phyloP scores from a whole-genome alignment of 176 grass and related monocot species.

The Ensete glaucum region DNA sequence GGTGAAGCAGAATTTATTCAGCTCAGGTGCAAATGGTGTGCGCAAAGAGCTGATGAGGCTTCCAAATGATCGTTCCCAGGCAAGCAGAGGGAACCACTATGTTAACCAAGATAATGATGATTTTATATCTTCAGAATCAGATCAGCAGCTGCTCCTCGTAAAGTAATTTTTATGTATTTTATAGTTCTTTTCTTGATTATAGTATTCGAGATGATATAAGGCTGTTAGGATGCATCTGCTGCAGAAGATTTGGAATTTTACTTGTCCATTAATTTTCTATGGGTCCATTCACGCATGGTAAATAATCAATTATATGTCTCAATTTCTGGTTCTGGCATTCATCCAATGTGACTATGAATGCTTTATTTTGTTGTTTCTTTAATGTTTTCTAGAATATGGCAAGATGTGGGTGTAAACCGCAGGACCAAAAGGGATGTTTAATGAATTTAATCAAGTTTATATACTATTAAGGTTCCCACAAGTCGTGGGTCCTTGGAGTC shows the following conservation, averaged over 20 bases:
- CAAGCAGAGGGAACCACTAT: slow-evolving; percentile 51
- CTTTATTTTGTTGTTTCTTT: no score
- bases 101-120: slow-evolving; percentile 47
- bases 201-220: not conserved
- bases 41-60: slow-evolving; percentile 45
- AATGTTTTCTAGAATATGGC: not conserved
- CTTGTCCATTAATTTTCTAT: not conserved
- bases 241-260: not conserved
- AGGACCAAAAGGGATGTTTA: not conserved
- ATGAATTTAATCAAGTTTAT: not conserved
- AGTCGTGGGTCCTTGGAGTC: not conserved
- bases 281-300: not conserved
- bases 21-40: slow-evolving; percentile 16
- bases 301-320: not conserved
- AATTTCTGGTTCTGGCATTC: not conserved
- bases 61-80: slow-evolving; percentile 38
- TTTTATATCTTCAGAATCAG: slow-evolving; percentile 95
- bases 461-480: not conserved
- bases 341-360: not conserved
- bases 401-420: not conserved
- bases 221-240: not conserved
- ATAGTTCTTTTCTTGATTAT: not conserved
- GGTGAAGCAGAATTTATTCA: slow-evolving; percentile 25
- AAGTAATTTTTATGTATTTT: slow-evolving; percentile 35
- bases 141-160: slow-evolving; percentile 86